Evolutionary conservation across 176 grass and related monocot genomes (phyloP), one percentile per base, ranked within the genome.

Genomic region (Saccharum officinarum): DNA sequence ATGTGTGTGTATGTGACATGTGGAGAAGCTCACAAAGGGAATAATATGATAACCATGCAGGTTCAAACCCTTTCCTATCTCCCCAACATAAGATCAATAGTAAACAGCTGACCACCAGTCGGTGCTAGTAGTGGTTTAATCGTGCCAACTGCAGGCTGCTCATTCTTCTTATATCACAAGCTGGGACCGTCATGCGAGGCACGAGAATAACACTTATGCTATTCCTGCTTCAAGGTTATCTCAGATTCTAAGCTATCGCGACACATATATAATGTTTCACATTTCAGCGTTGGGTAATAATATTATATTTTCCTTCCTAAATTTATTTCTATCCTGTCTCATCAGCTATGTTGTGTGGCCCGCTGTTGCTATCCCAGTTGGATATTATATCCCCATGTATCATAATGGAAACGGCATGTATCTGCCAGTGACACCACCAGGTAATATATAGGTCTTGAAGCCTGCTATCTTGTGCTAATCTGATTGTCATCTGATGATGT

Each of bases 141-240:
- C 1, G 8, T 72, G 7, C 16, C 52, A 82, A 23, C 22, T 85
- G 50, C 45, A 50, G 87, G 86, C 85, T 13, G 69, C 47, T 81
- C 45, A 84, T 79, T 40, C 72, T 67, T 69, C 30, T 30, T 87
- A 87, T 38, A 39, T 12, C 50, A 23, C 65, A 61, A 87, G 84
- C 71, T 71, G 69, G 22, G 71, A 86, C 7, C 71, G 75, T 81
- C 64, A 8, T 65, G 67, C 84, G 33, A 65, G 71, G 26, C 30
- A 76, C 62, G 71, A 85, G 44, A 83, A 40, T 80, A 81, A 16
- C 10, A 30, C 38, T 8, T 84, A 82, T 85, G 64, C 80, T 55
- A 75, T 60, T 36, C n/a, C 84, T 17, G 50, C n/a, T 57, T 84
- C 80, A 33, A 84, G 81, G 69, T 75, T 79, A 60, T 77, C 20